These are phyloP conservation scores for Cryoendolithus antarcticus DNA, from an alignment of 2,329 filamentous ascomycete species.

Conservation along the genomic window DNA sequence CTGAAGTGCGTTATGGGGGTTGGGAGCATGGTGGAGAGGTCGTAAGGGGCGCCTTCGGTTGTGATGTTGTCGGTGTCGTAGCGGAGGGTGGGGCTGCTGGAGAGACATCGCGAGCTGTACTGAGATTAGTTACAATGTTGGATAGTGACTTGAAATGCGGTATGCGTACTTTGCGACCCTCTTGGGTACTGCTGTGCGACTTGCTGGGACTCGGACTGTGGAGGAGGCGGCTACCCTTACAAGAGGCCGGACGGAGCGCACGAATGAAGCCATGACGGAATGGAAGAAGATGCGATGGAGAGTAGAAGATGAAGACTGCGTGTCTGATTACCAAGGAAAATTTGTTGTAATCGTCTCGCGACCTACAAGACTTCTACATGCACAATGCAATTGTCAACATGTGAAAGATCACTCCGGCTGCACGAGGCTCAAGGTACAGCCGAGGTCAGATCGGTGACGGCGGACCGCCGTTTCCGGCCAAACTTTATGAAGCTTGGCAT, in stretches of 20 bases:
- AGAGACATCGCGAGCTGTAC: conserved; percentile 19
- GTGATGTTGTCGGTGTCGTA: conserved; percentile 22
- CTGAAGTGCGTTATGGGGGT: conserved; percentile 89
- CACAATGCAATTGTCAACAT: too few relatives aligned
- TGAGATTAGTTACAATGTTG: neutral
- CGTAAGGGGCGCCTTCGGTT: conserved; percentile 24
- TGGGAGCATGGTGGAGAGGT: conserved; percentile 68
- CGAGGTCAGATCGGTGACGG: too few relatives aligned
- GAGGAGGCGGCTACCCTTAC: conserved; percentile 2
- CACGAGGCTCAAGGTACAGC: too few relatives aligned
- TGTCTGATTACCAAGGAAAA: too few relatives aligned
- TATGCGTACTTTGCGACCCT: conserved; percentile 1
- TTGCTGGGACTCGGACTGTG: neutral
- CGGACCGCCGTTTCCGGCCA: too few relatives aligned
- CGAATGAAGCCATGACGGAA: conserved; percentile 19
- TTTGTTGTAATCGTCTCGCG: too few relatives aligned
- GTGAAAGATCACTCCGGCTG: too few relatives aligned
- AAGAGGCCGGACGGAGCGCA: conserved; percentile 11
- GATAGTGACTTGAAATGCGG: neutral
- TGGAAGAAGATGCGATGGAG: too few relatives aligned
- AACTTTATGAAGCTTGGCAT: too few relatives aligned
- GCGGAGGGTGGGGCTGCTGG: conserved; percentile 26
- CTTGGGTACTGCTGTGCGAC: neutral
- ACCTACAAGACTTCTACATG: too few relatives aligned
- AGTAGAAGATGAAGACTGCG: too few relatives aligned